Base-by-base conservation (phyloP, 2,329 filamentous ascomycete species). In the Alternaria gansuensis region DNA sequence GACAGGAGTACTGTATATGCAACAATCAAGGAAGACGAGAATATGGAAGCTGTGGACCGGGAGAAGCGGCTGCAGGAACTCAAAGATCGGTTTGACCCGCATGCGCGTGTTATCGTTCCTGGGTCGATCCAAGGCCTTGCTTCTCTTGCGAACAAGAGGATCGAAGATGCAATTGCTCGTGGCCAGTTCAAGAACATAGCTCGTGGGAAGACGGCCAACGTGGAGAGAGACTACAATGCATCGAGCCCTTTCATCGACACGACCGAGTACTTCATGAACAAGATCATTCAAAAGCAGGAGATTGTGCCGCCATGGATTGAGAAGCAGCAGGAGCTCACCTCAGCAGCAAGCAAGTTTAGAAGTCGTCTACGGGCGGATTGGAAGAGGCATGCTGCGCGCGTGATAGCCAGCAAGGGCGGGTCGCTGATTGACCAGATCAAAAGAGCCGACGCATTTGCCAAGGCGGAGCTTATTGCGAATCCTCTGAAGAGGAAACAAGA, bases 231-330 rank as follows among this genome's bases (percentile, higher is more conserved):
- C 67, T 82, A 91, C 50, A 88, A 91, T 65, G 90, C 91, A 1
- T 90, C 89, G 67, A 96, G 90, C 67, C 93, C 95, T 0, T 98
- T 96, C 71, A 87, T 98, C 57, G 92, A 98, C 73, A 98, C 94
- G 0, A 98, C 95, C 0, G 94, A 98, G 78, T 97, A 97, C 75
- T 91, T 98, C 69, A 90, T 98, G 90, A 98, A 99, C 79, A 95
- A 96, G 79, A 97, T 98, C 82, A 97, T 99, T 63, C 91, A 97
- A 79, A 90, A 90, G 58, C 95, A 99, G 77, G 93, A 97, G 21
- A 91, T 98, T 59, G 92, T 96, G 0, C 95, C 95, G 0, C 94
- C 94, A 0, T 99, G 95, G 95, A 98, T 99, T 59, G 95, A 99
- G 78, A 98, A 97, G 79, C 95, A 99, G 76, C 94, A 98, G 74